Percentiles rank a stretch among this genome's conserved stretches.
These are phyloP conservation scores for Volvox africanus DNA, from an alignment of 139 green algal species.

Conservation along the genomic window DNA sequence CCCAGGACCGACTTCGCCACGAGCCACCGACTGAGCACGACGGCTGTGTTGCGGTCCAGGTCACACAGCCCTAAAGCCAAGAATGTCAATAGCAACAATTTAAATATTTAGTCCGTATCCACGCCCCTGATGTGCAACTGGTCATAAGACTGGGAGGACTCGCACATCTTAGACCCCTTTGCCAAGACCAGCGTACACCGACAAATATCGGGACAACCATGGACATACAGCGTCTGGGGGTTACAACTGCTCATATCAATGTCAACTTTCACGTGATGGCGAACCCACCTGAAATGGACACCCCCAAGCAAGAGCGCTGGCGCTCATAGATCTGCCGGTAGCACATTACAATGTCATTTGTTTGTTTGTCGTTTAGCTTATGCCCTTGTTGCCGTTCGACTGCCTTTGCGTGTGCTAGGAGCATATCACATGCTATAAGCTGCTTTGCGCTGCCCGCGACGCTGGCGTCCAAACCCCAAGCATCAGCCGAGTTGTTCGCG, in stretches of 20 bases:
- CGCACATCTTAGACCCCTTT: too few relatives aligned
- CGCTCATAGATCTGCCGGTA: slow-evolving; percentile 39
- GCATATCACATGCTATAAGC: slow-evolving; percentile 18
- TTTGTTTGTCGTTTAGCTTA: neutral
- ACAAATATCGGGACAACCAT: too few relatives aligned
- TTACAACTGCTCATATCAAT: too few relatives aligned
- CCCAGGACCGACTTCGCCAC: slow-evolving; percentile 58
- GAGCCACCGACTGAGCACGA: slow-evolving; percentile 32
- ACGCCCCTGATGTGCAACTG: too few relatives aligned
- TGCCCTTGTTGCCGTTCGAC: neutral
- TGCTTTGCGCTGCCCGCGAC: slow-evolving; percentile 9
- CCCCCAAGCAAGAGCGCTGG: slow-evolving; percentile 25
- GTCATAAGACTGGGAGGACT: too few relatives aligned
- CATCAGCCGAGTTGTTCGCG: neutral
- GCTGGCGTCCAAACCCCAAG: neutral
- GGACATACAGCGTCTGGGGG: too few relatives aligned
- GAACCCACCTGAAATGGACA: slow-evolving; percentile 14
- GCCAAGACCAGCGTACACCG: too few relatives aligned
- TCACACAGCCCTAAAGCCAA: neutral
- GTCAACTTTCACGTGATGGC: too few relatives aligned
- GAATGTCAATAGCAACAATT: too few relatives aligned
- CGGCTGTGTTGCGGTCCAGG: neutral
- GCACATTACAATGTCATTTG: neutral
- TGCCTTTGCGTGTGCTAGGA: neutral
- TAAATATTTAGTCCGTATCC: too few relatives aligned